These are phyloP conservation scores for Westerdykella sp. DNA, from an alignment of 2,329 filamentous ascomycete species.

Conservation along the genomic window DNA sequence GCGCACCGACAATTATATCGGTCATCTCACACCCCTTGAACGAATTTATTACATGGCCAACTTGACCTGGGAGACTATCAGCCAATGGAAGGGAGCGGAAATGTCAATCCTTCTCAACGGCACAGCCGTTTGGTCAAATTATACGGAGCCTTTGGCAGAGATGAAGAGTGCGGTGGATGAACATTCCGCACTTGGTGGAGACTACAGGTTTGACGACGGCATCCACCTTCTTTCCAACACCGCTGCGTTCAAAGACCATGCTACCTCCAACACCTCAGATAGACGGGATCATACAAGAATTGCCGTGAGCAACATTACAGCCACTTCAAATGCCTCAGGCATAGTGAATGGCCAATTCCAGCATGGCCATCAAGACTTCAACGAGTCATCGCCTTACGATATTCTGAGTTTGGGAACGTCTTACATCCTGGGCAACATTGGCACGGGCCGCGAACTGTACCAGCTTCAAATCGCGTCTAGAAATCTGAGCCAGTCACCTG, in stretches of 20 bases:
- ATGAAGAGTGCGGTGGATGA: constrained; percentile 1
- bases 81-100: constrained; percentile 1
- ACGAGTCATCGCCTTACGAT: not conserved
- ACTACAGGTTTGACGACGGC: not conserved
- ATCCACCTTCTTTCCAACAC: not conserved
- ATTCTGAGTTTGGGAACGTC: constrained; percentile 3
- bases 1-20: constrained; percentile 1
- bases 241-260: not conserved
- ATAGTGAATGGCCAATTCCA: not conserved
- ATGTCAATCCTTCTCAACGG: not conserved
- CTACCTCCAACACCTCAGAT: no score
- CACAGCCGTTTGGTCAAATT: not conserved
- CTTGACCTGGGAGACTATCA: constrained; percentile 2
- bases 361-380: not conserved
- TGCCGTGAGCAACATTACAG: not conserved
- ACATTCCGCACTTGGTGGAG: constrained; percentile 1
- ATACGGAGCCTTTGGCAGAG: not conserved
- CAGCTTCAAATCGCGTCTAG: not conserved
- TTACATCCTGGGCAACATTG: constrained; percentile 4
- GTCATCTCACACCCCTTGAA: constrained; percentile 2
- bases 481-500: no score
- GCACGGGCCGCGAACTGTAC: not conserved
- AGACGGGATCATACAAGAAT: not conserved
- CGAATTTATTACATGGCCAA: constrained; percentile 2
- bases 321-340: not conserved